These are phyloP conservation scores for Debaryomycetaceae sp. DNA, from an alignment of 1,139 yeast species.

Conservation along the genomic window DNA sequence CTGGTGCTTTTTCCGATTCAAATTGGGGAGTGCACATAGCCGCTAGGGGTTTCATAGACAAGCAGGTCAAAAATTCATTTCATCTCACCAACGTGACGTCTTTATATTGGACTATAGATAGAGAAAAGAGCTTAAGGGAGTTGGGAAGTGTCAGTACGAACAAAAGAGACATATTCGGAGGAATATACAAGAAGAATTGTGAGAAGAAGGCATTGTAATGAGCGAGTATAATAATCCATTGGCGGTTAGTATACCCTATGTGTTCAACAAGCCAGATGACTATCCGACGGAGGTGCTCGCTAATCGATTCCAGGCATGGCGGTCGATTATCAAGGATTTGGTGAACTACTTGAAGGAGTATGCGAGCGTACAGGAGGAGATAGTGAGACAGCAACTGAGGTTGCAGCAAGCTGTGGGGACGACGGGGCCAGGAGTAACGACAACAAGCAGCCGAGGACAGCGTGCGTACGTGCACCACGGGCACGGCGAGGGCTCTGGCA, in stretches of 20 bases:
- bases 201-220: neutral
- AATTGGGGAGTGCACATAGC: neutral
- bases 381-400: slow-evolving; percentile 76
- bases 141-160: neutral
- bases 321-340: slow-evolving; percentile 71
- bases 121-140: neutral
- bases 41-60: neutral
- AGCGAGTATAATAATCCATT: slow-evolving; percentile 33
- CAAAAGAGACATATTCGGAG: neutral
- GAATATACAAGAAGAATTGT: neutral
- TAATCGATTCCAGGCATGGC: slow-evolving; percentile 81
- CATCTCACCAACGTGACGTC: neutral
- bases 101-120: neutral
- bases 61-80: neutral
- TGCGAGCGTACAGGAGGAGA: slow-evolving; percentile 82
- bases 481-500: slow-evolving; percentile 5
- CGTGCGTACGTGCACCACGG: slow-evolving; percentile 17
- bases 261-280: slow-evolving; percentile 26
- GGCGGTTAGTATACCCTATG: slow-evolving; percentile 37
- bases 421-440: slow-evolving; percentile 9
- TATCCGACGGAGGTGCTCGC: slow-evolving; percentile 87
- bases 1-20: neutral
- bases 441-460: slow-evolving; percentile 5
- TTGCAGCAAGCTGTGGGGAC: slow-evolving; percentile 71
- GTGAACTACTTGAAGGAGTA: slow-evolving; percentile 74